phyloP scores from a whole-genome alignment of 2,329 filamentous ascomycete genomes.

The Colletotrichum horii region DNA sequence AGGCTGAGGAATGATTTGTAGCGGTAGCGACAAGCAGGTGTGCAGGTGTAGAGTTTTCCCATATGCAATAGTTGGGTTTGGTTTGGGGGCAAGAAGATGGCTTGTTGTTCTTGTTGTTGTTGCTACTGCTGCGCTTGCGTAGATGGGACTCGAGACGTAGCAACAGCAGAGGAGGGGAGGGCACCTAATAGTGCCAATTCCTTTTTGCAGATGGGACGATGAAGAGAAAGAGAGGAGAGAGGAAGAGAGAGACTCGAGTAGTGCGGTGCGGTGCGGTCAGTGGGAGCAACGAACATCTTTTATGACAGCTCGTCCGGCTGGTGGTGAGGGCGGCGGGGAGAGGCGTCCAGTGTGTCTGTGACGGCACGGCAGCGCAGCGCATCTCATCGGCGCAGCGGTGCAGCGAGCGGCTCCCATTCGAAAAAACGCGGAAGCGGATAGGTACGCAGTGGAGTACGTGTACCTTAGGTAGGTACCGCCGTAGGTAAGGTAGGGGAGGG shows the following conservation, averaged over 20 bases:
- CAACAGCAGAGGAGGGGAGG: background rate
- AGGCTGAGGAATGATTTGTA: background rate
- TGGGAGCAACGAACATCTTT: conserved; percentile 12
- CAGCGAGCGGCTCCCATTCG: background rate
- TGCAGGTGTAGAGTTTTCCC: background rate
- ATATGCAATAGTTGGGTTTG: background rate
- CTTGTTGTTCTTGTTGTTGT: background rate
- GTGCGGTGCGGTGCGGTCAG: background rate
- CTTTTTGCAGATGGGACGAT: background rate
- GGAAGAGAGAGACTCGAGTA: background rate
- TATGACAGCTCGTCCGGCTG: conserved; percentile 12
- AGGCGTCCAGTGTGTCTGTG: background rate
- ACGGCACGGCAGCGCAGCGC: background rate
- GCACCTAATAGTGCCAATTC: conserved; percentile 17
- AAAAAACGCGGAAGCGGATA: conserved; percentile 9
- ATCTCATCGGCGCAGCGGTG: background rate
- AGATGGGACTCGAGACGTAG: background rate
- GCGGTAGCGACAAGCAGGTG: background rate
- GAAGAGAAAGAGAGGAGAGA: background rate
- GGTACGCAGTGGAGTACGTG: background rate
- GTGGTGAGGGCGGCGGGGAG: background rate
- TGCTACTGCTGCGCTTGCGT: background rate
- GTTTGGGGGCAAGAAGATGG: background rate
- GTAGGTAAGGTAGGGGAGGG: background rate
- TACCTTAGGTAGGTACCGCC: background rate